Conservation (phyloP, 2,329 filamentous ascomycete species). For the Aspergillus cejpii region DNA sequence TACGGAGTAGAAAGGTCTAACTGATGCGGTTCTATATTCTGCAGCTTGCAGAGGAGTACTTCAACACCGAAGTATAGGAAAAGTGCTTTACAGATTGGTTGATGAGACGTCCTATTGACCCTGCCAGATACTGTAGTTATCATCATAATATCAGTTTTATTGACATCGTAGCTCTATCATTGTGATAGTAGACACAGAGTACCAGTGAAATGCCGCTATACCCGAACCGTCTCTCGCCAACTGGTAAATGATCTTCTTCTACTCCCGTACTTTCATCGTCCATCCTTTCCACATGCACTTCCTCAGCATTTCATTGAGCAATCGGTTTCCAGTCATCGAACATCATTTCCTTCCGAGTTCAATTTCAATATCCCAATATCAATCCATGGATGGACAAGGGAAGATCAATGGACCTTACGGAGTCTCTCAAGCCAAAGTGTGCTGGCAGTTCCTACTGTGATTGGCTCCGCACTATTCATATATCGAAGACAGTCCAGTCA, state of each 20-base stretch:
- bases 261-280: neutral
- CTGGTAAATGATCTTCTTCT: neutral
- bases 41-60: too few relatives aligned
- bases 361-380: neutral
- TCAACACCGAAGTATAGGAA: too few relatives aligned
- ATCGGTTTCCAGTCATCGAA: neutral
- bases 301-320: neutral
- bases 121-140: too few relatives aligned
- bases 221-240: neutral
- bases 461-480: conserved; percentile 12
- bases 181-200: neutral
- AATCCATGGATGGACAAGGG: neutral
- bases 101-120: too few relatives aligned
- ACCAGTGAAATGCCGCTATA: neutral
- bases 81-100: too few relatives aligned
- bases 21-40: too few relatives aligned
- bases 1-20: too few relatives aligned
- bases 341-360: neutral
- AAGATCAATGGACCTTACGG: conserved; percentile 6
- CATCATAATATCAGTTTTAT: neutral
- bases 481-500: conserved; percentile 2
- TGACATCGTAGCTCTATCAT: neutral
- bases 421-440: conserved; percentile 13
- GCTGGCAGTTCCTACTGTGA: conserved; percentile 12
- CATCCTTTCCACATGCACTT: neutral